Conservation (phyloP, 805 yeast genomes). For the Myxozyma melibiosi region DNA sequence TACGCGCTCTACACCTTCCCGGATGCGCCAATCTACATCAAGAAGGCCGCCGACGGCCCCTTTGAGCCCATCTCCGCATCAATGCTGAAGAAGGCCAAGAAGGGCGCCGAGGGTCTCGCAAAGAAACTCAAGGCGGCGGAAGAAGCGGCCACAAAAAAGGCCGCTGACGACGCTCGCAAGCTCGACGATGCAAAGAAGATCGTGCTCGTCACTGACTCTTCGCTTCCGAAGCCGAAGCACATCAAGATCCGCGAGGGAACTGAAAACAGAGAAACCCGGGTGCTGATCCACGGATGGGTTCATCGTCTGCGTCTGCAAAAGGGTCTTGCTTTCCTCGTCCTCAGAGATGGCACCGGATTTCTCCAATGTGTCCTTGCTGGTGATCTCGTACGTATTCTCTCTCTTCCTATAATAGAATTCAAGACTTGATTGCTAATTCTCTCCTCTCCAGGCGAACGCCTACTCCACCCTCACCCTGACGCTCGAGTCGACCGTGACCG, state of each 20-base stretch:
- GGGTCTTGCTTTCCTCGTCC: slow-evolving; percentile 84
- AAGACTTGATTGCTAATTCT: not conserved
- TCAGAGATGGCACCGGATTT: slow-evolving; percentile 94
- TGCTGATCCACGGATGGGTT: slow-evolving; percentile 88
- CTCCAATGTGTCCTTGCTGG: slow-evolving; percentile 87
- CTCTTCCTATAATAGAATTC: not conserved
- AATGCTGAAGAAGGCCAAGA: slow-evolving; percentile 93
- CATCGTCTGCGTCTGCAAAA: slow-evolving; percentile 93
- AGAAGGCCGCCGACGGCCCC: slow-evolving; percentile 62
- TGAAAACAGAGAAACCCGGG: slow-evolving; percentile 65
- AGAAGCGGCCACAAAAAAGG: slow-evolving; percentile 53
- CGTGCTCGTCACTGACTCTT: slow-evolving; percentile 68
- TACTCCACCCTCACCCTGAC: slow-evolving; percentile 83
- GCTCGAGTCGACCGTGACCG: slow-evolving; percentile 77
- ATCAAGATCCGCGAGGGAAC: slow-evolving; percentile 64
- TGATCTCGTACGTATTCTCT: slow-evolving; percentile 54
- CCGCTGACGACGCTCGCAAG: slow-evolving; percentile 71
- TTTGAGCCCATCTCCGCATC: slow-evolving; percentile 82
- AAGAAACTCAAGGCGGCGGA: slow-evolving; percentile 71
- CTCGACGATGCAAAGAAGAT: slow-evolving; percentile 80
- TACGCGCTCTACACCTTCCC: slow-evolving; percentile 65
- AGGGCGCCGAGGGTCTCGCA: slow-evolving; percentile 89
- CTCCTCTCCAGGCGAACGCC: slow-evolving; percentile 74
- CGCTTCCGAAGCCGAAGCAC: slow-evolving; percentile 68
- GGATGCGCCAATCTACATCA: slow-evolving; percentile 48